Base-by-base conservation (phyloP, 1,139 yeast species). In the Hemisphaericaspora xylofermentans region DNA sequence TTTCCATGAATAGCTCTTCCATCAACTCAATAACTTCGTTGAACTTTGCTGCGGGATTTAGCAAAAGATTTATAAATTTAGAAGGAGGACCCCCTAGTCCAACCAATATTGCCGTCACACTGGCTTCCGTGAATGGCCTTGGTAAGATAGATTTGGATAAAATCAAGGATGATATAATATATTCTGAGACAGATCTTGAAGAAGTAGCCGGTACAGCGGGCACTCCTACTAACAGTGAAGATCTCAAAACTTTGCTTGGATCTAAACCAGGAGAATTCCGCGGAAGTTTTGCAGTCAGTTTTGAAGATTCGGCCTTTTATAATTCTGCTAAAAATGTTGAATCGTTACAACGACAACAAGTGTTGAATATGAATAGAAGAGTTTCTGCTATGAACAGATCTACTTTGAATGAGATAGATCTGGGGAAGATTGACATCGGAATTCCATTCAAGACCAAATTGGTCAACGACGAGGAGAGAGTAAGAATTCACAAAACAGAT, bases 211-310 rank as follows among this genome's bases (percentile, higher is more conserved):
- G 31, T 6, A 26, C 29, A 4, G 6, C 29, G 4, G 13, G 12
- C 16, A 26, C 29, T 26, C 29, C 29, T 6, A 26, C 16, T 4
- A 27, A 36, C 6, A 37, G 27, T 30, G 31, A 33, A 44, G 48
- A 57, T 47, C 32, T 57, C 14, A 62, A 59, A 21, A 45, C 50
- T 1, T 50, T 61, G 19, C 51, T 67, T 24, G 55, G 54, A 26
- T 45, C 54, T 13, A 63, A 58, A 41, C 75, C 75, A 2, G 75
- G 75, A 5, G 70, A 63, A 28, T 56, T 69, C 39, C 60, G 56
- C 37, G 76, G 75, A 1, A 70, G 75, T 46, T 68, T 62, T 52
- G 76, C 75, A 0, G 60, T 71, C 15, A 69, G 64, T 50, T 68
- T 68, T 47, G 71, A 70, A 39, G 73, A 70, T 43, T 67, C 67